Evolutionary conservation across 2,329 filamentous ascomycete genomes (phyloP), one percentile per base, ranked within the genome.

Genomic region (Aspergillus uvarum): DNA sequence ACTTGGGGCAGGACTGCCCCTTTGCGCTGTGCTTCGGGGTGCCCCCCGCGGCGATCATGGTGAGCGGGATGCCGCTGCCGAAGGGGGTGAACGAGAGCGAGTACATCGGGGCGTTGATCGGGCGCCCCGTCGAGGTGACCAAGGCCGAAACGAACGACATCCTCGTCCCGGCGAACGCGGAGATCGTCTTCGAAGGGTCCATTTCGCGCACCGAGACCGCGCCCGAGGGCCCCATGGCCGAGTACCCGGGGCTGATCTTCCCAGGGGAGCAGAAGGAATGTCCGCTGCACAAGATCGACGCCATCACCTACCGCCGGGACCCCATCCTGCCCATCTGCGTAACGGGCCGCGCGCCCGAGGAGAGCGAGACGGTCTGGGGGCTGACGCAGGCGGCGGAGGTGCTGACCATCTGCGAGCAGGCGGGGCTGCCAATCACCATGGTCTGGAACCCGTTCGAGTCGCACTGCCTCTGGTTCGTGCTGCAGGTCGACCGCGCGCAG

Each of bases 401-500:
- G 8, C 68, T 70, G 5, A 65, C 72, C 3, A 59, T 79, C 19
- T 76, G 68, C 52, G 72, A 77, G 59, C 64, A 70, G 11, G 62
- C 71, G 6, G 73, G 69, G 1, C 69, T 83, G 2, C 81, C 81
- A 0, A 71, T 83, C 54, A 77, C 65, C 3, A 77, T 82, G 12
- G 75, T 76, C 1, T 80, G 77, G 61, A 63, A 79, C 0, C 80
- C 79, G 0, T 79, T 81, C 52, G 79, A 81, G 59, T 74, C 79
- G 0, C 78, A 81, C 58, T 80, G 79, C 0, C 82, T 77, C 0
- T 84, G 82, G 81, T 74, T 75, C 0, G 80, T 73, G 0, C 64
- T 89, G 66, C 81, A 86, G 59, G 81, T 87, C 22, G 85, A 89
- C 67, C 83, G 80, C 1, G 74, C 78, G 5, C 83, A 83, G 67